These are phyloP conservation scores for Citrullus mucosospermus DNA, from an alignment of 306 rosid genomes.

Conservation along the genomic window DNA sequence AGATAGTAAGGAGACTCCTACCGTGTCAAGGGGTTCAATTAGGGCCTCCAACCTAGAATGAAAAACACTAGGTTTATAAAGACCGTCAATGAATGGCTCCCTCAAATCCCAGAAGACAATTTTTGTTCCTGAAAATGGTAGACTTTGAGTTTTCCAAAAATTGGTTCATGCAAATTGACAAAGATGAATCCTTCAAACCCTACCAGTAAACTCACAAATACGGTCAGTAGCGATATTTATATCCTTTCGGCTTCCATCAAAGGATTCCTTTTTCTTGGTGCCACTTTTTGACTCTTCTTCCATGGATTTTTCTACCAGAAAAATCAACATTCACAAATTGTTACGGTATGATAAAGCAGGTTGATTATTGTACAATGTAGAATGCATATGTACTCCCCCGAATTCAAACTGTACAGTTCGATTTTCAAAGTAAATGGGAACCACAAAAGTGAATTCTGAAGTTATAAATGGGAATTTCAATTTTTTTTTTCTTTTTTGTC, in stretches of 20 bases:
- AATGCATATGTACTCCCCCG: not conserved
- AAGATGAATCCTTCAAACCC: slow-evolving; percentile 6
- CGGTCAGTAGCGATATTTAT: slow-evolving; percentile 80
- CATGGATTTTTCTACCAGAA: slow-evolving; percentile 46
- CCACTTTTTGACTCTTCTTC: slow-evolving; percentile 60
- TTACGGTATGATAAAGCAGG: not conserved
- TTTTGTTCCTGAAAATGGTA: slow-evolving; percentile 72
- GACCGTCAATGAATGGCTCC: slow-evolving; percentile 71
- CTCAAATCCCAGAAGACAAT: slow-evolving; percentile 87
- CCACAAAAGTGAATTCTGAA: not conserved
- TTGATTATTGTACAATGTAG: not conserved
- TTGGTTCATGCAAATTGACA: slow-evolving; percentile 9
- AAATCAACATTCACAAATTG: slow-evolving; percentile 2
- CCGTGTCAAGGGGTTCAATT: slow-evolving; percentile 80
- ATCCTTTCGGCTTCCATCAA: slow-evolving; percentile 83
- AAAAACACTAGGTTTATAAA: slow-evolving; percentile 72
- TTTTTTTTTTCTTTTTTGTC: not conserved
- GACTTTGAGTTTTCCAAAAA: slow-evolving; percentile 9
- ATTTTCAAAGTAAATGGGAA: not conserved
- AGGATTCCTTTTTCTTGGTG: slow-evolving; percentile 42
- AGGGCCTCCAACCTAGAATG: slow-evolving; percentile 71
- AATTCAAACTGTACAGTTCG: not conserved
- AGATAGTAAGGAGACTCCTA: slow-evolving; percentile 17
- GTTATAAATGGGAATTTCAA: not conserved
- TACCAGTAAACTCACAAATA: slow-evolving; percentile 85